Conservation (phyloP, 75 land plant species). For the Cunninghamia lanceolata region DNA sequence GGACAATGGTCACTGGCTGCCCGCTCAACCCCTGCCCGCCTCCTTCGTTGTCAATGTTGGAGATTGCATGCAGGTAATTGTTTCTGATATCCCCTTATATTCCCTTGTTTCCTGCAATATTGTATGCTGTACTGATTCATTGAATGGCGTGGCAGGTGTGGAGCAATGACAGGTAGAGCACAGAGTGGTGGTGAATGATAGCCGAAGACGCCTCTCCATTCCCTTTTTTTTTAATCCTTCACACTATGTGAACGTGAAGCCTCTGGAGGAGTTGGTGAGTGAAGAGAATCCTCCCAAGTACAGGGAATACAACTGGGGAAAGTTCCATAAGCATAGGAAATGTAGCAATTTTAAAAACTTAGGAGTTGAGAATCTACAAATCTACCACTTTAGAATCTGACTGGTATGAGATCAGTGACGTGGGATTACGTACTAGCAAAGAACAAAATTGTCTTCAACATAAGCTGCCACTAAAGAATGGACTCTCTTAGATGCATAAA, state of each 20-base stretch:
- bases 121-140: neutral
- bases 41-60: slow-evolving; percentile 53
- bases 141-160: slow-evolving; percentile 42
- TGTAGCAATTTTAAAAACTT: neutral
- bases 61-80: slow-evolving; percentile 61
- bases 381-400: neutral
- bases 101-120: slow-evolving; percentile 2
- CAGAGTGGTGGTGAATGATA: slow-evolving; percentile 65
- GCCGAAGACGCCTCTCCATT: slow-evolving; percentile 5
- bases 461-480: no score
- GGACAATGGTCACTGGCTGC: slow-evolving; percentile 49
- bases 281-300: slow-evolving; percentile 51
- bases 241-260: neutral
- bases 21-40: slow-evolving; percentile 30
- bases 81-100: neutral
- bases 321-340: neutral
- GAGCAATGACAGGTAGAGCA: slow-evolving; percentile 83
- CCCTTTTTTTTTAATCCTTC: neutral
- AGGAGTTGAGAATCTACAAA: neutral
- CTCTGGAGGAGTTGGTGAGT: slow-evolving; percentile 16
- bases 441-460: no score
- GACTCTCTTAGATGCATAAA: no score
- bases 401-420: no score
- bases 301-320: slow-evolving; percentile 47
- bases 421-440: no score